Conservation (phyloP, 768 basidiomycete genomes). For the Rossbeevera mucosa region DNA sequence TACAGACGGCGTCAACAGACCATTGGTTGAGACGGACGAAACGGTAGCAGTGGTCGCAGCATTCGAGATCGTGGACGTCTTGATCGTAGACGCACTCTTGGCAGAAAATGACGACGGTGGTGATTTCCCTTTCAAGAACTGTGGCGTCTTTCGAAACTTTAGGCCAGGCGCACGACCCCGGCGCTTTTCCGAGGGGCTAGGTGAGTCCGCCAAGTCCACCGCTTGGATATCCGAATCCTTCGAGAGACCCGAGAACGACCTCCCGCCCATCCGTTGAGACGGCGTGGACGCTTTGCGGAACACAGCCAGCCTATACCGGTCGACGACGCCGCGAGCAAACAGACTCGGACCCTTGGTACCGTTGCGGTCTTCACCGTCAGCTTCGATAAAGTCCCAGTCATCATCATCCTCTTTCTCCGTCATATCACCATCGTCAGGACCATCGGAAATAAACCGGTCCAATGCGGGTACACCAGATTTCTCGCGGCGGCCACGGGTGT, state of each 20-base stretch:
- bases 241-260: constrained; percentile 57
- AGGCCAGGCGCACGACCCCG: constrained; percentile 67
- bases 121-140: constrained; percentile 71
- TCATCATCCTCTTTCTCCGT: constrained; percentile 59
- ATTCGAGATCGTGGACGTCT: constrained; percentile 41
- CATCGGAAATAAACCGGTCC: constrained; percentile 65
- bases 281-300: constrained; percentile 81
- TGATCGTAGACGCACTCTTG: constrained; percentile 27
- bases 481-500: constrained; percentile 54
- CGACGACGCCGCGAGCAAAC: constrained; percentile 88
- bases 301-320: constrained; percentile 79
- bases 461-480: constrained; percentile 81
- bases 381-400: constrained; percentile 91
- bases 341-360: constrained; percentile 75
- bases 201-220: constrained; percentile 39
- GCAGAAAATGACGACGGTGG: constrained; percentile 42
- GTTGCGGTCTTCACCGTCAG: constrained; percentile 78
- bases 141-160: constrained; percentile 68
- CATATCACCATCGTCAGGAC: constrained; percentile 38
- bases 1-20: constrained; percentile 60
- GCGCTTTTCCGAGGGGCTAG: constrained; percentile 47
- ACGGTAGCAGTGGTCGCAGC: constrained; percentile 34
- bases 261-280: constrained; percentile 39
- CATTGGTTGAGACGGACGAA: constrained; percentile 41
- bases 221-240: constrained; percentile 44